Conservation (phyloP, 129 eudicot genomes). For the Centella asiatica region DNA sequence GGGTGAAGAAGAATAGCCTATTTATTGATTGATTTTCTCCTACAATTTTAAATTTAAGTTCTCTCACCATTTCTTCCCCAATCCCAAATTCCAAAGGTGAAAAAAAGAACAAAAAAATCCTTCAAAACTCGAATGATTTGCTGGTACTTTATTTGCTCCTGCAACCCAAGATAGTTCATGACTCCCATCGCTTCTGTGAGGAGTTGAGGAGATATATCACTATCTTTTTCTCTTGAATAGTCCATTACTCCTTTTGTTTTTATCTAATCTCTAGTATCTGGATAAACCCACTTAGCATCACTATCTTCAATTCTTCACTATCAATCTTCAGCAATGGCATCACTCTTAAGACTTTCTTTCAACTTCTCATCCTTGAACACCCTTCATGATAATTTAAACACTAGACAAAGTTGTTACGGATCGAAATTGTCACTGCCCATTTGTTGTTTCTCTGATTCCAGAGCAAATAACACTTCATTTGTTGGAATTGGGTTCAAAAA, state of each 20-base stretch:
- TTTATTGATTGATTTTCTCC: too few species aligned
- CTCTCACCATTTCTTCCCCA: too few species aligned
- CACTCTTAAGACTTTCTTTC: constrained; percentile 37
- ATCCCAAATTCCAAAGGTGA: too few species aligned
- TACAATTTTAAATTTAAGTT: too few species aligned
- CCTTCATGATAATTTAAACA: constrained; percentile 8
- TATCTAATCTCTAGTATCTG: neutral
- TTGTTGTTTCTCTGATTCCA: constrained; percentile 10
- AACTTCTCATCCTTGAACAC: constrained; percentile 33
- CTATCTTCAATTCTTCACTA: neutral
- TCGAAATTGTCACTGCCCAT: constrained; percentile 35
- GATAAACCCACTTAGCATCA: neutral
- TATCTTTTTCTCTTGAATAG: neutral
- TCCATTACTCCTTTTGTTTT: neutral
- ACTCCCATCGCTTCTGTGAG: too few species aligned
- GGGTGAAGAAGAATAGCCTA: too few species aligned
- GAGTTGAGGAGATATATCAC: too few species aligned
- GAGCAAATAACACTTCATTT: constrained; percentile 23
- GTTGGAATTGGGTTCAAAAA: constrained; percentile 20
- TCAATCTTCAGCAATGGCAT: constrained; percentile 20
- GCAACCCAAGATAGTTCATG: too few species aligned
- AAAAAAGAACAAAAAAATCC: too few species aligned
- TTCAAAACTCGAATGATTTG: too few species aligned
- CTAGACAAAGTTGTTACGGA: constrained; percentile 10
- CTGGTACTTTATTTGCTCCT: too few species aligned